Conservation (phyloP, 768 basidiomycete species). For the Xerocomus potaroensis region DNA sequence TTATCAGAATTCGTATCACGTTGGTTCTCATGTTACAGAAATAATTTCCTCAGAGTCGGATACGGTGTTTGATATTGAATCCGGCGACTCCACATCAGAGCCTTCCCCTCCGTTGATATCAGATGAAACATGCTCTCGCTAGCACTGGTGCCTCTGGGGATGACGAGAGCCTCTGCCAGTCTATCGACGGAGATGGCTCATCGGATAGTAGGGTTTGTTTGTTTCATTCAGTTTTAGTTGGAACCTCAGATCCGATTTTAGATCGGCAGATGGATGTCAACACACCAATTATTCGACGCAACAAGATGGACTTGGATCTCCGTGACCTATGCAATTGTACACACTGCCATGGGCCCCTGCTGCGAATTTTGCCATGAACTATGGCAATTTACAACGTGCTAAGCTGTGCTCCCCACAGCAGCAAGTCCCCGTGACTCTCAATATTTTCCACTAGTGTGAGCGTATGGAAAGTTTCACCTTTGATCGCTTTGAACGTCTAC, state of each 20-base stretch:
- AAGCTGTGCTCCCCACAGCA: no score
- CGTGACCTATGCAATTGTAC: no score
- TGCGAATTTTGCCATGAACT: no score
- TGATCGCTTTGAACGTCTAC: no score
- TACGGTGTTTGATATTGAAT: neutral
- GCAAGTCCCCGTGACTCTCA: no score
- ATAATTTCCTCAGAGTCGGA: constrained; percentile 7
- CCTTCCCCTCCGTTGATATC: constrained; percentile 1
- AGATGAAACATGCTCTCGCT: neutral
- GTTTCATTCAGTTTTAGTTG: neutral
- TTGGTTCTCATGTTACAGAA: neutral
- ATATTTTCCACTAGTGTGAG: no score
- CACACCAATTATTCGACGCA: neutral
- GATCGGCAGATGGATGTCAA: constrained; percentile 19
- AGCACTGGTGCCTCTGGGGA: constrained; percentile 1
- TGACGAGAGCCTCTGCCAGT: constrained; percentile 15
- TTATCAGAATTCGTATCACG: no score
- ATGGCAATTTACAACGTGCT: no score
- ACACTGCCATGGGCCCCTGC: no score
- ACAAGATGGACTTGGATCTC: constrained; percentile 21
- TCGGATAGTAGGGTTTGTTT: constrained; percentile 10
- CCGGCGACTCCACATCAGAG: constrained; percentile 3
- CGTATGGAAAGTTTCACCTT: no score
- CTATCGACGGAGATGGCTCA: constrained; percentile 5
- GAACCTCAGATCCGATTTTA: neutral